phyloP scores from a whole-genome alignment of 2,329 filamentous ascomycete genomes.

The Diaporthe velutina region DNA sequence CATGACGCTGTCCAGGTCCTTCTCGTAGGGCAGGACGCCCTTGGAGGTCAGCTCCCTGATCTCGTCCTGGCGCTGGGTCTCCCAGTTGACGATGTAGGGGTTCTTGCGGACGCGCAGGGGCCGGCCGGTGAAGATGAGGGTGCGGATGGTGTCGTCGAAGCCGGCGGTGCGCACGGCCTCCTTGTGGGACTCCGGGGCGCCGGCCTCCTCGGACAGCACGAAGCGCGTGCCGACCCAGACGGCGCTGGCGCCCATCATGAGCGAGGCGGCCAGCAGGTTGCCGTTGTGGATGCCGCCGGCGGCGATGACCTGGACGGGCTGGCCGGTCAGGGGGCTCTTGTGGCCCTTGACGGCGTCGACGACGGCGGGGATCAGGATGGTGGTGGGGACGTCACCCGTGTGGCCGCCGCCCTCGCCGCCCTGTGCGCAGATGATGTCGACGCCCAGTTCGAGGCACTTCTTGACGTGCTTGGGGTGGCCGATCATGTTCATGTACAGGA shows the following conservation, averaged over 20 bases:
- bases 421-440: slow-evolving; percentile 98
- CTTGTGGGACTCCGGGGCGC: slow-evolving; percentile 93
- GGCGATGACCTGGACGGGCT: slow-evolving; percentile 90
- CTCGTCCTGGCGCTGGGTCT: slow-evolving; percentile 88
- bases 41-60: slow-evolving; percentile 92
- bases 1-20: slow-evolving; percentile 88
- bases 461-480: slow-evolving; percentile 99
- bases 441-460: slow-evolving; percentile 93
- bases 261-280: slow-evolving; percentile 86
- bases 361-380: slow-evolving; percentile 91
- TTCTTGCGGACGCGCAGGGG: slow-evolving; percentile 95
- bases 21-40: slow-evolving; percentile 93
- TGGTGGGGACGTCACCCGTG: slow-evolving; percentile 93
- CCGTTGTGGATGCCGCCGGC: slow-evolving; percentile 96
- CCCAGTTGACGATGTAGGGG: slow-evolving; percentile 95
- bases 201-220: slow-evolving; percentile 93
- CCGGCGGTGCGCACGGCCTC: slow-evolving; percentile 92
- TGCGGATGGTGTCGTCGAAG: slow-evolving; percentile 96
- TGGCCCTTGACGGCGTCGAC: slow-evolving; percentile 83
- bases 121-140: slow-evolving; percentile 98
- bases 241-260: slow-evolving; percentile 91
- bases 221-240: slow-evolving; percentile 99
- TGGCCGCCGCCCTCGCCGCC: slow-evolving; percentile 97
- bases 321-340: slow-evolving; percentile 88
- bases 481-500: slow-evolving; percentile 99